phyloP scores from a whole-genome alignment of 768 basidiomycete genomes.

The Russula sp. region DNA sequence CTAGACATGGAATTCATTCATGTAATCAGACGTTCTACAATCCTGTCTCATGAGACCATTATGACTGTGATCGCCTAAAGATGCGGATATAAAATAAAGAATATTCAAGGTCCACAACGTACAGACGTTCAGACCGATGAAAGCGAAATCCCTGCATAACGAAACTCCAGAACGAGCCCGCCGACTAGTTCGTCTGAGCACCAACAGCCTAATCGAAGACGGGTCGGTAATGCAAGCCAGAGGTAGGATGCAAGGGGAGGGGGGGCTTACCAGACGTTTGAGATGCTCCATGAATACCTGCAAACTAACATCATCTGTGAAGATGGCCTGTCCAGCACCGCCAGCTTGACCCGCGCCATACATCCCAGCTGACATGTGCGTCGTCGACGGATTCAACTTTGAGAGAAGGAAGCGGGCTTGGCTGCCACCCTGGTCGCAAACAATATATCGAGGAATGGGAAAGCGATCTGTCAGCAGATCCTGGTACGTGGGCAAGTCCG shows the following conservation, averaged over 20 bases:
- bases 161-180: background rate
- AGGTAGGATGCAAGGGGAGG: slow-evolving; percentile 7
- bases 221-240: background rate
- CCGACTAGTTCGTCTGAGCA: slow-evolving; percentile 24
- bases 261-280: slow-evolving; percentile 71
- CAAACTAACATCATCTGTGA: slow-evolving; percentile 97
- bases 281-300: slow-evolving; percentile 98
- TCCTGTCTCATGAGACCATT: slow-evolving; percentile 1
- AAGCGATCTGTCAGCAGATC: slow-evolving; percentile 93
- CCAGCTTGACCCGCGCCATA: slow-evolving; percentile 72
- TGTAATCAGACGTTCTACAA: slow-evolving; percentile 12
- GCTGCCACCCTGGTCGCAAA: slow-evolving; percentile 94
- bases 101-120: slow-evolving; percentile 12
- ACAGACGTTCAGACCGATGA: slow-evolving; percentile 4
- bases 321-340: slow-evolving; percentile 83
- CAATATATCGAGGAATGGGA: slow-evolving; percentile 97
- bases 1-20: slow-evolving; percentile 20
- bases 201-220: slow-evolving; percentile 21
- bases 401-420: slow-evolving; percentile 97
- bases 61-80: slow-evolving; percentile 11
- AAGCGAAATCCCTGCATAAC: slow-evolving; percentile 3
- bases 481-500: slow-evolving; percentile 35
- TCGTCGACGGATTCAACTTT: slow-evolving; percentile 96
- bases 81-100: slow-evolving; percentile 20
- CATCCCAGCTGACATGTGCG: slow-evolving; percentile 90